These are phyloP conservation scores for Backusella morwellensis DNA, from an alignment of 192 early-diverging fungal genomes.

Conservation along the genomic window DNA sequence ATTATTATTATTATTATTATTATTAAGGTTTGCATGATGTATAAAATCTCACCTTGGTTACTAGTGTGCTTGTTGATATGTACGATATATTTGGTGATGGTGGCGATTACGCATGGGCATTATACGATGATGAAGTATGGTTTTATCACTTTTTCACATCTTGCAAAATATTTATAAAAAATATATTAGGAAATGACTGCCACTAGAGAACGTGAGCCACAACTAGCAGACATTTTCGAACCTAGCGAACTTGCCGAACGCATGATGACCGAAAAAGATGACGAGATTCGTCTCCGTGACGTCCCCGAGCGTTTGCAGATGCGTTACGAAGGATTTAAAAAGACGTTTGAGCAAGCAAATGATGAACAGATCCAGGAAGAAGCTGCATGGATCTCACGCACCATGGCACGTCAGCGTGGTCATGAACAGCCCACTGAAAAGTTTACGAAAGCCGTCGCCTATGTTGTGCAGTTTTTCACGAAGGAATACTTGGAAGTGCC, in stretches of 20 bases:
- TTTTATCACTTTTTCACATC: no score
- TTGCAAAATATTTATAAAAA: no score
- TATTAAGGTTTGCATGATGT: neutral
- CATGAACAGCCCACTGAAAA: slow-evolving; percentile 24
- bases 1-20: neutral
- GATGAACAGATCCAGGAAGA: slow-evolving; percentile 67
- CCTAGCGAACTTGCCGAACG: slow-evolving; percentile 84
- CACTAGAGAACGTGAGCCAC: slow-evolving; percentile 44
- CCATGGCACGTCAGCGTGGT: slow-evolving; percentile 18
- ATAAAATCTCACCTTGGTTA: neutral
- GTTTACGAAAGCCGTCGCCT: slow-evolving; percentile 12
- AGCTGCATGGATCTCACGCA: slow-evolving; percentile 53
- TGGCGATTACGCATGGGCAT: slow-evolving; percentile 81
- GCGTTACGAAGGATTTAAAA: slow-evolving; percentile 46
- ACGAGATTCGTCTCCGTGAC: slow-evolving; percentile 82
- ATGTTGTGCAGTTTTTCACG: slow-evolving; percentile 70
- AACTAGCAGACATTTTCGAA: slow-evolving; percentile 70
- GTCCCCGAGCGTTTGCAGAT: slow-evolving; percentile 93
- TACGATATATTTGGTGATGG: slow-evolving; percentile 93
- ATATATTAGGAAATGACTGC: neutral
- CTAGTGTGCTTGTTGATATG: slow-evolving; percentile 70
- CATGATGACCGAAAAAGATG: slow-evolving; percentile 91
- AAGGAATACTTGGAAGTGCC: slow-evolving; percentile 89
- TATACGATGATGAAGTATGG: slow-evolving; percentile 46
- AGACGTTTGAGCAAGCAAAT: slow-evolving; percentile 37